A percentile compares a stretch with the other conserved stretches of the same genome.
Conservation (phyloP, 768 basidiomycete species). For the Mycena haematopus region DNA sequence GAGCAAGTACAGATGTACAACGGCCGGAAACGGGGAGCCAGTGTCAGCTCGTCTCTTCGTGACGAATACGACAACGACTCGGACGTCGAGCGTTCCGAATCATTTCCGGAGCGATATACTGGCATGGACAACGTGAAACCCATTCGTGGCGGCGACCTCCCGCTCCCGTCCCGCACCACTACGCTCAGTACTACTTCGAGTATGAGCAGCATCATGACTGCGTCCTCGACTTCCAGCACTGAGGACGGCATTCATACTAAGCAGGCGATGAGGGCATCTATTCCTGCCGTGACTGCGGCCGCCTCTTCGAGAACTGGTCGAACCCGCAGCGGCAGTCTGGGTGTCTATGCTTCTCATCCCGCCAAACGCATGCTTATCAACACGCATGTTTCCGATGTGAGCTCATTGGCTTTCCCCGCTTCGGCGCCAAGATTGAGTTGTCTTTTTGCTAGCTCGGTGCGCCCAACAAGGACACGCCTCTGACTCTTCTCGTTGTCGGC, state of each 20-base stretch:
- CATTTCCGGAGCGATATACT: conserved; percentile 31
- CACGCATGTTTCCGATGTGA: conserved; percentile 40
- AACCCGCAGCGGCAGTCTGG: conserved; percentile 67
- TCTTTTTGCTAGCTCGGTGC: conserved; percentile 24
- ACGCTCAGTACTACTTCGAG: conserved; percentile 46
- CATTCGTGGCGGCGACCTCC: conserved; percentile 63
- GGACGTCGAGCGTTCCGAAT: conserved; percentile 61
- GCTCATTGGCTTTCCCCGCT: conserved; percentile 10
- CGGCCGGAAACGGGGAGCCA: conserved; percentile 60
- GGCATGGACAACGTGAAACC: conserved; percentile 28
- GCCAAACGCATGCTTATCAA: conserved; percentile 44
- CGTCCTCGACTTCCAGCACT: conserved; percentile 42
- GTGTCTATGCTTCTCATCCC: conserved; percentile 47
- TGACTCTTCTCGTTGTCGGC: conserved; percentile 83
- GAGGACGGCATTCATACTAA: conserved; percentile 45
- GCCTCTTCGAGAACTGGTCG: conserved; percentile 47
- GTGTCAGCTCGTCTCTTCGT: conserved; percentile 52
- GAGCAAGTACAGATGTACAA: no score
- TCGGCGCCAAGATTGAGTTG: conserved; percentile 2
- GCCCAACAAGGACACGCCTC: conserved; percentile 35
- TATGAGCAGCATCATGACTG: conserved; percentile 44
- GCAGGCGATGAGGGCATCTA: conserved; percentile 46
- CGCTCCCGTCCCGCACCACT: conserved; percentile 63
- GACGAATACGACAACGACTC: conserved; percentile 54
- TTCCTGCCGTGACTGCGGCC: conserved; percentile 21